Conservation (phyloP, 805 yeast species). For the Ogataea nitratoaversa region DNA sequence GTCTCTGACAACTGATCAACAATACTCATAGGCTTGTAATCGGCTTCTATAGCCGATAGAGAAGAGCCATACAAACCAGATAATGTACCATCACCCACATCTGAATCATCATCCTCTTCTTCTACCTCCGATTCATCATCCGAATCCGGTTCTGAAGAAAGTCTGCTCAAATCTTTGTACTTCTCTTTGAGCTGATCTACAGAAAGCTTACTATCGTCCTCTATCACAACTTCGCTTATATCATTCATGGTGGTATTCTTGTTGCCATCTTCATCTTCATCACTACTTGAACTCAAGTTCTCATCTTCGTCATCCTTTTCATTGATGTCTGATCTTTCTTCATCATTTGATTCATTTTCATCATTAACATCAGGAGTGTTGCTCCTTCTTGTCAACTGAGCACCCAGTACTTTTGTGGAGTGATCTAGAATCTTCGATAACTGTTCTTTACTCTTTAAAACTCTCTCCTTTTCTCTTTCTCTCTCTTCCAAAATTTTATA, state of each 20-base stretch:
- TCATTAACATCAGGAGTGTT: constrained; percentile 24
- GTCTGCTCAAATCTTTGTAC: constrained; percentile 41
- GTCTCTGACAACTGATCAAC: constrained; percentile 27
- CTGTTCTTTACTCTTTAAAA: constrained; percentile 80
- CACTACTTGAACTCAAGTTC: constrained; percentile 9
- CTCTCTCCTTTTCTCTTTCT: constrained; percentile 74
- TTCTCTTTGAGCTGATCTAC: constrained; percentile 54
- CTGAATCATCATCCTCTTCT: constrained; percentile 3
- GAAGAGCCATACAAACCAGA: constrained; percentile 33
- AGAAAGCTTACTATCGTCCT: constrained; percentile 46
- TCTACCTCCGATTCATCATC: constrained; percentile 20
- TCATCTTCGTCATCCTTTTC: constrained; percentile 25
- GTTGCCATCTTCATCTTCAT: constrained; percentile 6
- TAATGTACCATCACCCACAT: constrained; percentile 10
- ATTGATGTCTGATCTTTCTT: constrained; percentile 2
- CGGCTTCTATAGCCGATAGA: constrained; percentile 5
- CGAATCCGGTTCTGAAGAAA: constrained; percentile 11
- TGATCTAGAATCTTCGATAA: constrained; percentile 84
- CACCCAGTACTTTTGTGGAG: constrained; percentile 84
- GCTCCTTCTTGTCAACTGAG: constrained; percentile 55
- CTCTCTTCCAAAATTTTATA: constrained; percentile 67
- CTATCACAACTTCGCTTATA: constrained; percentile 14
- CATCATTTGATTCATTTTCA: constrained; percentile 23
- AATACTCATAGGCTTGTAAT: constrained; percentile 8
- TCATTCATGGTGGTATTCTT: not conserved